A percentile compares a stretch with the other conserved stretches of the same genome.
Evolutionary conservation across 2,329 filamentous ascomycete species (phyloP).

Genomic region (Monosporascus sp.): DNA sequence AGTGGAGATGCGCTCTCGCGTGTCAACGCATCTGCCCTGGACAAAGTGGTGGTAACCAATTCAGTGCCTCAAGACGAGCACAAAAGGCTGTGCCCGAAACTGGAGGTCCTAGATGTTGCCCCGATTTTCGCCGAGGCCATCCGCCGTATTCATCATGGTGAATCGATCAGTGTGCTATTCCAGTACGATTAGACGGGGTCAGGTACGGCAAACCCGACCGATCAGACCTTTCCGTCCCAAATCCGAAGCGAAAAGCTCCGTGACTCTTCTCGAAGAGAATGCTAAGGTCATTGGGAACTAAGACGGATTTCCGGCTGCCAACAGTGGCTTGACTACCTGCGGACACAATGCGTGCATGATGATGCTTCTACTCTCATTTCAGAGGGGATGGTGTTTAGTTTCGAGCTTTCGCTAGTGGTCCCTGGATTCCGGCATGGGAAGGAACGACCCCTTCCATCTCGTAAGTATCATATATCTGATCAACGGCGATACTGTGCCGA

Average conservation of each 20-base stretch:
- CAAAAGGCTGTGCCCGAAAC: conserved; percentile 69
- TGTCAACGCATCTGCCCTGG: conserved; percentile 87
- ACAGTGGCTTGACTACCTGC: not conserved
- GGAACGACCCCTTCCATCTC: not conserved
- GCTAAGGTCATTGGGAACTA: not conserved
- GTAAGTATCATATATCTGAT: not conserved
- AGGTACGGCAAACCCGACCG: not conserved
- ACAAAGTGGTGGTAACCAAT: conserved; percentile 94
- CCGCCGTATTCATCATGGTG: conserved; percentile 91
- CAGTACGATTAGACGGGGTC: conserved; percentile 58
- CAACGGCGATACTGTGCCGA: too few species aligned
- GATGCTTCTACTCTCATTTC: not conserved
- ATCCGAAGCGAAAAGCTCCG: not conserved
- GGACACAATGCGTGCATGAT: not conserved
- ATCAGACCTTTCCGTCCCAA: not conserved
- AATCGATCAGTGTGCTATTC: conserved; percentile 95
- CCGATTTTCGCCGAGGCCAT: conserved; percentile 94
- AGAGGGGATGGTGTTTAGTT: not conserved
- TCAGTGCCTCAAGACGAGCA: conserved; percentile 87
- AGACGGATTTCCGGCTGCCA: not conserved
- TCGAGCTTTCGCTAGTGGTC: not conserved
- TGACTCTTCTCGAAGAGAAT: not conserved
- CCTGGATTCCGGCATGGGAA: not conserved
- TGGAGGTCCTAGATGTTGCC: conserved; percentile 87
- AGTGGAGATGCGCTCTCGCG: conserved; percentile 91